Evolutionary conservation across 371 early-diverging fungal species (phyloP).

Genomic region (Nematocida parisii): DNA sequence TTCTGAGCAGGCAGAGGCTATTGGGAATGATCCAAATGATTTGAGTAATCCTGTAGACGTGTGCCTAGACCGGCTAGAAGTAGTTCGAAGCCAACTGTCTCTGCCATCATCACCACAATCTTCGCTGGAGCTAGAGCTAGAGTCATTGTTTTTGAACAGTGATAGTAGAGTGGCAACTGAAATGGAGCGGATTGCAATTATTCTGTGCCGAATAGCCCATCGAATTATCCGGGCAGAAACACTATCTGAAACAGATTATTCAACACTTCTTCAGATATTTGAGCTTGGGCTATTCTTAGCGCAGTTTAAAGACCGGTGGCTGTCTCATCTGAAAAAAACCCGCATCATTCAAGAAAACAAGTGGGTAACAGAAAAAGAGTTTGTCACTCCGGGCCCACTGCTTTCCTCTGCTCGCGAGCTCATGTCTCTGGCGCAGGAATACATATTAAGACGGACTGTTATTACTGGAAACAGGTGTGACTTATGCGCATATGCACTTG

Average conservation of each 20-base stretch:
- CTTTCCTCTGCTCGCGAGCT: slow-evolving; percentile 41
- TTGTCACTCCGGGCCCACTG: neutral
- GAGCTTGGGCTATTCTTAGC: slow-evolving; percentile 53
- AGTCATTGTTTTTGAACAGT: slow-evolving; percentile 10
- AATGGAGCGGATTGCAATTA: slow-evolving; percentile 52
- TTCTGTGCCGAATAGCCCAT: slow-evolving; percentile 55
- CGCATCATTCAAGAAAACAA: neutral
- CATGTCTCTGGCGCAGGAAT: slow-evolving; percentile 50
- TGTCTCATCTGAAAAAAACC: slow-evolving; percentile 1
- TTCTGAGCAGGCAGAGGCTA: neutral
- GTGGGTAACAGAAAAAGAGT: slow-evolving; percentile 13
- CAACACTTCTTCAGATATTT: slow-evolving; percentile 49
- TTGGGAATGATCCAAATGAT: neutral
- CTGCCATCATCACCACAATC: neutral
- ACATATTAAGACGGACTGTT: slow-evolving; percentile 15
- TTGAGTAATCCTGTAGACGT: slow-evolving; percentile 8
- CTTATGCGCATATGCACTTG: slow-evolving; percentile 52
- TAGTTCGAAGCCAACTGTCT: slow-evolving; percentile 1
- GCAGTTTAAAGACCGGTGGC: slow-evolving; percentile 57
- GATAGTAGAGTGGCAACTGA: slow-evolving; percentile 29
- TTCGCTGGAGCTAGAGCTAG: slow-evolving; percentile 35
- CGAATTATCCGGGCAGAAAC: slow-evolving; percentile 18
- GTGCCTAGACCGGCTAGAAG: slow-evolving; percentile 32
- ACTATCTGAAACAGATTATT: slow-evolving; percentile 14
- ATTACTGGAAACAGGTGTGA: slow-evolving; percentile 24